Base-by-base conservation (phyloP, 2,329 filamentous ascomycete species). In the Hypoxylon sp. region DNA sequence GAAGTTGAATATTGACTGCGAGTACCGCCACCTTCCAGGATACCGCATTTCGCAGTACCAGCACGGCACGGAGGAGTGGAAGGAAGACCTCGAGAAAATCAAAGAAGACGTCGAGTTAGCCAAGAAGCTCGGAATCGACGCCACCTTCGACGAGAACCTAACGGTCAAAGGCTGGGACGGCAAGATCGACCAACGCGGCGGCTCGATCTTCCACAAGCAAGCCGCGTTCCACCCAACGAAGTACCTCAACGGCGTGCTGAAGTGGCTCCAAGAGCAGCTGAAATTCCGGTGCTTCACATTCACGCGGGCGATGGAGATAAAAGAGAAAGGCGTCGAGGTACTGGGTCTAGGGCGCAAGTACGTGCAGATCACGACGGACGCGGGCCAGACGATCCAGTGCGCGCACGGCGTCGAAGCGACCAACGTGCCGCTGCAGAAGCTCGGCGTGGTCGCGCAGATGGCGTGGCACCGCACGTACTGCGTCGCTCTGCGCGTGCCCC, bases 151-250 rank as follows among this genome's bases (percentile, higher is more conserved):
- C 35, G 81, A 85, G 8, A 81, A 80, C 2, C 76, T 85, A n/a
- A 78, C 80, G 0, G 78, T 88, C 42, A 80, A 79, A 54, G 86
- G 86, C 13, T 88, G 86, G 86, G 79, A 82, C 11, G 84, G 85
- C 35, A 78, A 77, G 5, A 74, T 81, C 0, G 84, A 88, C 56
- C 86, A 87, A 70, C 82, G 85, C 35, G 85, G 82, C 59, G 86
- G 82, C 2, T 80, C 82, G 2, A 74, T 88, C 3, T 83, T 82
- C 57, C 61, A 73, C 1, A 75, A 80, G 15, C 86, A 89, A 70
- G 86, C 85, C 0, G 83, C 85, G 0, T 88, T 88, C 73, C 86
- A 88, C 61, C 86, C 86, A 0, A 89, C 86, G 2, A 84, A 83
- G 69, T 89, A 89, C 70, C 75, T 88, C 0, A 77, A 82, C 39